phyloP scores from a whole-genome alignment of 2,329 filamentous ascomycete genomes.

The Orbilia brochopaga region DNA sequence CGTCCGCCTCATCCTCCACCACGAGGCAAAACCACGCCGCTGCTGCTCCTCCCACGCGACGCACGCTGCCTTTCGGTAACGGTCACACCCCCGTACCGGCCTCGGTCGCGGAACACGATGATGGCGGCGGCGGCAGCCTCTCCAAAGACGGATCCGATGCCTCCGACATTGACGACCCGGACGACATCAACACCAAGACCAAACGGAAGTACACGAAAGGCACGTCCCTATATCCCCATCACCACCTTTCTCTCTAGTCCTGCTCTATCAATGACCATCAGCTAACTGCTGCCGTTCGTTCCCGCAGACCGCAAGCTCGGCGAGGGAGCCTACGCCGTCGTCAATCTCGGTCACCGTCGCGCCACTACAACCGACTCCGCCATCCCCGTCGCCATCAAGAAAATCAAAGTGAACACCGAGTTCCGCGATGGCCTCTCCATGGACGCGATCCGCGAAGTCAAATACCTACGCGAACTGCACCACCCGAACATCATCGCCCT shows the following conservation, averaged over 20 bases:
- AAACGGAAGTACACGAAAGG: conserved; percentile 90
- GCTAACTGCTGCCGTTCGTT: not conserved
- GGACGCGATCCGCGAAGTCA: conserved; percentile 94
- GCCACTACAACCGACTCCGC: conserved; percentile 66
- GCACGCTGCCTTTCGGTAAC: conserved; percentile 39
- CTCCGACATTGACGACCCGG: conserved; percentile 59
- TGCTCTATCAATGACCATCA: too few species aligned
- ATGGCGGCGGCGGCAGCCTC: conserved; percentile 24
- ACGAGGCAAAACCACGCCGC: not conserved
- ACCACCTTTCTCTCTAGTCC: not conserved
- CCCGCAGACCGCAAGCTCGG: conserved; percentile 82
- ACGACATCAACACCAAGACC: conserved; percentile 80
- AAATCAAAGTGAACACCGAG: conserved; percentile 84
- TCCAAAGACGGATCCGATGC: conserved; percentile 13
- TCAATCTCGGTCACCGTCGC: conserved; percentile 84
- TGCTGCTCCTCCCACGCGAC: conserved; percentile 8
- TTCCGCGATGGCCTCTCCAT: conserved; percentile 90
- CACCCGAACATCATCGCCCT: conserved; percentile 96
- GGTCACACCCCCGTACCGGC: conserved; percentile 26
- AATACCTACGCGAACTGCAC: conserved; percentile 88
- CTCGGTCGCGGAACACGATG: conserved; percentile 10
- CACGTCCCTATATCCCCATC: conserved; percentile 56
- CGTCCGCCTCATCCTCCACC: conserved; percentile 30
- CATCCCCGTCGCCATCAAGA: conserved; percentile 85
- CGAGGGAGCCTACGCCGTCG: conserved; percentile 95